Conservation (phyloP, 441 rosid genomes). For the Populus hybrid region DNA sequence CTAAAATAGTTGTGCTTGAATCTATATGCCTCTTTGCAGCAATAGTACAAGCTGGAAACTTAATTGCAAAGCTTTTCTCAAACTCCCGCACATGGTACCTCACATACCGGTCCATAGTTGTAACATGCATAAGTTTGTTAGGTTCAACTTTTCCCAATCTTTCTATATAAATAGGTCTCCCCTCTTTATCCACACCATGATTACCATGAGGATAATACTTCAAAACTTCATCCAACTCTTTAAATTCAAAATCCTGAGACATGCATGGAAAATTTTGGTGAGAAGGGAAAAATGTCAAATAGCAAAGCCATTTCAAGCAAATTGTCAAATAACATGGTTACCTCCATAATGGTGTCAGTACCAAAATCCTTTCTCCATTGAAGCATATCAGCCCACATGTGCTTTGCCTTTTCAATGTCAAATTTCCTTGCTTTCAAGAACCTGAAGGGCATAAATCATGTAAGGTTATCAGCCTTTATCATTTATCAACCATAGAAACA, state of each 20-base stretch:
- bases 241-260: conserved; percentile 72
- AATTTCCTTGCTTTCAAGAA: conserved; percentile 96
- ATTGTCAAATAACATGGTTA: conserved; percentile 18
- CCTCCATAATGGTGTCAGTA: conserved; percentile 60
- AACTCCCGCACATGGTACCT: conserved; percentile 93
- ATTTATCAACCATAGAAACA: neutral
- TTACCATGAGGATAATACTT: conserved; percentile 88
- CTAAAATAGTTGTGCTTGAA: conserved; percentile 92
- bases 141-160: conserved; percentile 94
- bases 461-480: neutral
- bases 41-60: conserved; percentile 92
- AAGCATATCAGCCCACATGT: conserved; percentile 99
- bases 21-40: conserved; percentile 96
- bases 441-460: conserved; percentile 30
- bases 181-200: conserved; percentile 98
- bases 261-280: conserved; percentile 16
- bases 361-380: conserved; percentile 66
- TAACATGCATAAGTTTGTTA: conserved; percentile 88
- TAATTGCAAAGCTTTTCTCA: conserved; percentile 76
- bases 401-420: conserved; percentile 93
- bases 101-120: conserved; percentile 81
- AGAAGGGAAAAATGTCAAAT: neutral
- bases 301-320: conserved; percentile 11
- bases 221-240: conserved; percentile 76
- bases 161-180: conserved; percentile 91